Base-by-base conservation (phyloP, 768 basidiomycete genomes). In the Russula emetica region DNA sequence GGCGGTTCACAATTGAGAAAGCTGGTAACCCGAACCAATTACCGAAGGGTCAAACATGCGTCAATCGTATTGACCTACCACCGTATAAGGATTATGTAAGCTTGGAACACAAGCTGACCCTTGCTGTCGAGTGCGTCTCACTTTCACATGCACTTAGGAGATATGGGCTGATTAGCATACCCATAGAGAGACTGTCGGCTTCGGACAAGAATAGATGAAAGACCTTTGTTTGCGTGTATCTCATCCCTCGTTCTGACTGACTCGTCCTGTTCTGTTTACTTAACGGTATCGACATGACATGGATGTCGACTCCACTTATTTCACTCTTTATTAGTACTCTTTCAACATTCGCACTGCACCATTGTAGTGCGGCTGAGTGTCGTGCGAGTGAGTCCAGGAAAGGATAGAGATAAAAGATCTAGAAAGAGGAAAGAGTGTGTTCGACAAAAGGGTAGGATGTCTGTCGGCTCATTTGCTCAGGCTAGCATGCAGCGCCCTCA, bases 1-100 rank as follows among this genome's bases (percentile, higher is more conserved):
- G 2, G 8, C 32, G 96, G 52, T 99, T 99, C 76, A 99, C 97
- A 9, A 98, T 99, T 72, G 97, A 98, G 76, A 98, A 98, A 8
- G 91, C 93, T 36, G 97, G 97, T 28, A 96, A 99, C 71, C 92
- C 94, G 24, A 90, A 90, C 26, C 94, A 97, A 74, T 76, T 99
- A 71, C 97, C 97, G 1, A 99, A 98, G 86, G 91, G 89, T 74
- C 90, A 92, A 71, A 32, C 90, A 1, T 98, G 96, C 79, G 98
- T 99, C 84, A 98, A 90, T 69, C 82, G 92, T 50, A 94, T 96
- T 70, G 97, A 98, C 77, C 76, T 99, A 58, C 97, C 97, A 22
- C 92, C 94, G 14, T 99, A 99, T 74, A 32, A 93, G 73, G 92
- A 94, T 70, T 97, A 96, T 72, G 90, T 90, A 45, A 92, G 86